Evolutionary conservation across 1,139 yeast genomes (phyloP).

Genomic region (Pichia sp.): DNA sequence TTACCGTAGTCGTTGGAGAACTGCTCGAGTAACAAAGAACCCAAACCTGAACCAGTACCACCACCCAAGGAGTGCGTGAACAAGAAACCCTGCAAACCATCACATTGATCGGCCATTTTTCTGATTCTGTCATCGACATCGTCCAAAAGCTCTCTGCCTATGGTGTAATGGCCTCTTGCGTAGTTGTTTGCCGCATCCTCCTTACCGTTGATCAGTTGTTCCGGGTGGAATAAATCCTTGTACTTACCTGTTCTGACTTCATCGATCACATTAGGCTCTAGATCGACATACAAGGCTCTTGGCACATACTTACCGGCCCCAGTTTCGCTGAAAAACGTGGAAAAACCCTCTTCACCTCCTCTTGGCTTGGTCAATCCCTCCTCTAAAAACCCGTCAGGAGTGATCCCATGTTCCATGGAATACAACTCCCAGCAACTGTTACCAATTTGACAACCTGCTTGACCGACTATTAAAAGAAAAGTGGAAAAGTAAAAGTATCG

Average conservation of each 20-base stretch:
- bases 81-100: conserved; percentile 94
- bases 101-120: conserved; percentile 96
- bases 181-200: conserved; percentile 99
- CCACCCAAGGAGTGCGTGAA: conserved; percentile 98
- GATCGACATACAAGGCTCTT: conserved; percentile 93
- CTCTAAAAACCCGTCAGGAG: conserved; percentile 75
- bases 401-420: conserved; percentile 95
- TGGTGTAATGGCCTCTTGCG: conserved; percentile 98
- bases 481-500: no score
- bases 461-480: conserved; percentile 29
- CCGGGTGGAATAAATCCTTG: conserved; percentile 94
- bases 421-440: conserved; percentile 98
- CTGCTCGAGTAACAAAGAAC: conserved; percentile 89
- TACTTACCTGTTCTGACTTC: conserved; percentile 94
- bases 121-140: conserved; percentile 93
- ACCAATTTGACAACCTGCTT: conserved; percentile 98
- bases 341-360: conserved; percentile 91
- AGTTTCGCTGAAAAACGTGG: conserved; percentile 94
- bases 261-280: conserved; percentile 96
- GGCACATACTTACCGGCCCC: conserved; percentile 97
- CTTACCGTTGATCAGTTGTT: conserved; percentile 93
- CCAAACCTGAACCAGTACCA: conserved; percentile 99
- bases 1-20: conserved; percentile 91
- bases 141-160: conserved; percentile 92
- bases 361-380: conserved; percentile 74